phyloP scores from a whole-genome alignment of 2,329 filamentous ascomycete species.

The Didymella arachidicola region DNA sequence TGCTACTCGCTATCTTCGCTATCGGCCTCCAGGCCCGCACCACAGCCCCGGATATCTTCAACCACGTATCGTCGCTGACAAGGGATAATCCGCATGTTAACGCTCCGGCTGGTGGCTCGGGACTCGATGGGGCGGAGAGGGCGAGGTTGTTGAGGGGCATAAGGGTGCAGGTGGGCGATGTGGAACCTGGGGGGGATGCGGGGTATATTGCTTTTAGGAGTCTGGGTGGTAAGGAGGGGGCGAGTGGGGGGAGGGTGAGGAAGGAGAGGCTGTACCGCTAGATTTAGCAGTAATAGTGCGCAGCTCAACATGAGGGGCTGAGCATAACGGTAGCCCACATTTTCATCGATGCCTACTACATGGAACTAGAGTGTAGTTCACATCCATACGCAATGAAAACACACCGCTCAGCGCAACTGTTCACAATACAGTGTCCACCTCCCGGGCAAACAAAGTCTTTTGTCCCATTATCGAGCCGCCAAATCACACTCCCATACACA shows the following conservation, averaged over 20 bases:
- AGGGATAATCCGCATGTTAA: not conserved
- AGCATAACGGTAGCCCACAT: too few species aligned
- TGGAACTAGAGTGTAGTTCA: too few species aligned
- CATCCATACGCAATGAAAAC: too few species aligned
- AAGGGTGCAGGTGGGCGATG: not conserved
- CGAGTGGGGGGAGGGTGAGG: not conserved
- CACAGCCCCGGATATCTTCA: not conserved
- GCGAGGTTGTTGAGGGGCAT: not conserved
- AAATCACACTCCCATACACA: too few species aligned
- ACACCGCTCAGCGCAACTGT: not conserved
- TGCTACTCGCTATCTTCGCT: not conserved
- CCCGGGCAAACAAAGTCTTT: not conserved
- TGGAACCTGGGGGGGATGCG: not conserved
- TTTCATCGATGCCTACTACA: too few species aligned
- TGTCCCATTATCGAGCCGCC: not conserved
- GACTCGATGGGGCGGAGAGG: not conserved
- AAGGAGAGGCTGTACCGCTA: not conserved
- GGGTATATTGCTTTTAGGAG: not conserved
- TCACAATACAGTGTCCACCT: too few species aligned
- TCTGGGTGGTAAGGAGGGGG: not conserved
- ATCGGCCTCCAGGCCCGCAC: not conserved
- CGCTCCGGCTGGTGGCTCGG: not conserved
- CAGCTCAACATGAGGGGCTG: too few species aligned
- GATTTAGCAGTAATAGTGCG: not conserved
- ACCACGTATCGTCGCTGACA: not conserved